Evolutionary conservation across 140 eudicot genomes (phyloP).

Genomic region (Oenanthe javanica): DNA sequence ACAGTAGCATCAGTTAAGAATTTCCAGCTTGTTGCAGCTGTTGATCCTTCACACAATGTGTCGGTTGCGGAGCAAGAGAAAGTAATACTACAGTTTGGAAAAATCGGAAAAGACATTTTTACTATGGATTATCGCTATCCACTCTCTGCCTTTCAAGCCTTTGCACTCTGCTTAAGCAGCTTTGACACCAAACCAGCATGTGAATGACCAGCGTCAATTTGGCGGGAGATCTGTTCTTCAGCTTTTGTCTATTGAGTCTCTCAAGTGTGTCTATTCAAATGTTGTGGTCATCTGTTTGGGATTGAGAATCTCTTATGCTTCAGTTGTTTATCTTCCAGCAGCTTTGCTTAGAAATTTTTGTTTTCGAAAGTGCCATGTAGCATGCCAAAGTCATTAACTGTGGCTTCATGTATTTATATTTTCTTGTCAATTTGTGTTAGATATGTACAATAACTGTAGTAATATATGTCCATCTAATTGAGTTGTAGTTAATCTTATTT

Average conservation of each 20-base stretch:
- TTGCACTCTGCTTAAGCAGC: slow-evolving; percentile 59
- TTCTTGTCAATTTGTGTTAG: not conserved
- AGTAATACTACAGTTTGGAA: slow-evolving; percentile 53
- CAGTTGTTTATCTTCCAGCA: slow-evolving; percentile 1
- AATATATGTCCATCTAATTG: not conserved
- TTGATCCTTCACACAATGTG: slow-evolving; percentile 25
- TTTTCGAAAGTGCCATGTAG: not conserved
- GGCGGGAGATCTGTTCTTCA: not conserved
- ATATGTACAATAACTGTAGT: not conserved
- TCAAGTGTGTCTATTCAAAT: not conserved
- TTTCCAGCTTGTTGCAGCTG: slow-evolving; percentile 50
- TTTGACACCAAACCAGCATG: slow-evolving; percentile 56
- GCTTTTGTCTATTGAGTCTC: not conserved
- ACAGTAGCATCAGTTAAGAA: slow-evolving; percentile 59
- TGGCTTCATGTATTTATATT: not conserved
- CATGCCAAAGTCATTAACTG: not conserved
- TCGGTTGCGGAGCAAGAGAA: slow-evolving; percentile 32
- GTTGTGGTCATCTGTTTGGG: not conserved
- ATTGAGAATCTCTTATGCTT: not conserved
- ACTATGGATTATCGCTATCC: slow-evolving; percentile 60
- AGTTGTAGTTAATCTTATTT: not conserved
- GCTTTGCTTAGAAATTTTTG: not conserved
- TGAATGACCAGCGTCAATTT: slow-evolving; percentile 26
- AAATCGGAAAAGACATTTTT: slow-evolving; percentile 47
- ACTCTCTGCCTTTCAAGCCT: slow-evolving; percentile 52